These are phyloP conservation scores for Komagataella phaffii DNA, from an alignment of 805 yeast species.

Conservation along the genomic window DNA sequence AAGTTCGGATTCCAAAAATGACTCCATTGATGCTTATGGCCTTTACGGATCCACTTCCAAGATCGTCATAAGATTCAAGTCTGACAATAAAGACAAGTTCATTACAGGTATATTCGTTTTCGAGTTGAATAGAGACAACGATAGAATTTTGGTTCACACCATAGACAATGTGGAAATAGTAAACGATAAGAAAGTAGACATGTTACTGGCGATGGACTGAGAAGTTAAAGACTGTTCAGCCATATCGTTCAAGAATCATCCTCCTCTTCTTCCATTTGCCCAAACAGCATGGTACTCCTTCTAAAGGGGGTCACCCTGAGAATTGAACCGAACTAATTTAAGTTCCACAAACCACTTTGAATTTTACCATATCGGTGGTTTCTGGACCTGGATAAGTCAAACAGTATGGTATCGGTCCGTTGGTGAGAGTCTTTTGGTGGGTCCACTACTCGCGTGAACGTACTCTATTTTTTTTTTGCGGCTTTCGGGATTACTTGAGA, in stretches of 20 bases:
- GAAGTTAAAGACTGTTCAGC: neutral
- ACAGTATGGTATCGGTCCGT: no score
- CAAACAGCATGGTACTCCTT: no score
- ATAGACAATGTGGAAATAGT: slow-evolving; percentile 52
- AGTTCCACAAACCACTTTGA: neutral
- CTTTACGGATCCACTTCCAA: slow-evolving; percentile 30
- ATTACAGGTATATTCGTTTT: slow-evolving; percentile 47
- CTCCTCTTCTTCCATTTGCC: no score
- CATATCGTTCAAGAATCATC: no score
- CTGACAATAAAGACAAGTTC: slow-evolving; percentile 21
- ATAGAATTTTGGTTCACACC: slow-evolving; percentile 45
- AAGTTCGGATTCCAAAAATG: neutral
- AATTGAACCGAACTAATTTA: neutral
- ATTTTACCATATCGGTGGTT: neutral
- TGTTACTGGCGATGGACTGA: neutral
- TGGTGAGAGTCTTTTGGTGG: no score
- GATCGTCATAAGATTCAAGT: slow-evolving; percentile 41
- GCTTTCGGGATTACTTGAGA: neutral
- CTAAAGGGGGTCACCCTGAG: neutral
- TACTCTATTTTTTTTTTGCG: neutral
- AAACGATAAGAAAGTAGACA: slow-evolving; percentile 11
- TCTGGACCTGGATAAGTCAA: no score
- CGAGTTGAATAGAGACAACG: slow-evolving; percentile 45
- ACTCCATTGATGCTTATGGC: neutral
- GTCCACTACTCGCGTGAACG: no score